Base-by-base conservation (phyloP, 2,329 filamentous ascomycete genomes). In the Ceratocystiopsis sp. region DNA sequence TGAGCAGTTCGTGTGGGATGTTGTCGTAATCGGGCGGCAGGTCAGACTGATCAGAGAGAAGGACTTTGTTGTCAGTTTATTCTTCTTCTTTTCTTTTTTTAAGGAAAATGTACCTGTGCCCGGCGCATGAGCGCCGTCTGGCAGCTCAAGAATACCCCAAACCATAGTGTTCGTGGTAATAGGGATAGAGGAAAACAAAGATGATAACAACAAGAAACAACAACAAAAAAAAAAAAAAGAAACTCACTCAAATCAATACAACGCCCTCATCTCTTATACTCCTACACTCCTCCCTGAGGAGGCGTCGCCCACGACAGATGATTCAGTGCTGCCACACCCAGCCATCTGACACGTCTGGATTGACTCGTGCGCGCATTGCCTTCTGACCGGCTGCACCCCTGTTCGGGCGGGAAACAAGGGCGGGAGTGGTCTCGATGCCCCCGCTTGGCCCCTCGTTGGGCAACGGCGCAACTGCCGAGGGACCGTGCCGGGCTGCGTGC, bases 131-230 rank as follows among this genome's bases (percentile, higher is more conserved):
- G 62, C 63, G 59, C 63, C 59, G 46, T 61, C 55, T 44, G 59
- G 58, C 44, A 61, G 60, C 40, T 68, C 65, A 11, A 68, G 53
- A 35, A 68, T 67, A 45, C 66, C 65, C 54, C 65, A 68, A 48
- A 61, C 59, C 67, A 68, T 67, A 19, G 42, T 55, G 48, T 5
- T 7, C 3, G 15, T 5, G 35, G 35, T 36, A 36, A 18, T 15
- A 32, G 14, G 13, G 9, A 16, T 2, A 10, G 17, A 38, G 15
- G 3, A 15, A 25, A 36, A 14, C 10, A 33, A 19, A 8, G 4
- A 36, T 11, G 8, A 18, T 35, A 16, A 1, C 13, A 17, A 14
- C n/a, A n/a, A 21, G 12, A 19, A 15, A 35, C 17, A 21, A n/a
- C 15, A 16, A 25, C 34, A 32, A 33, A n/a, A 19, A 37, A 25